These are phyloP conservation scores for Rhizoctonia solani DNA, from an alignment of 1,284 basidiomycete genomes.

Conservation along the genomic window DNA sequence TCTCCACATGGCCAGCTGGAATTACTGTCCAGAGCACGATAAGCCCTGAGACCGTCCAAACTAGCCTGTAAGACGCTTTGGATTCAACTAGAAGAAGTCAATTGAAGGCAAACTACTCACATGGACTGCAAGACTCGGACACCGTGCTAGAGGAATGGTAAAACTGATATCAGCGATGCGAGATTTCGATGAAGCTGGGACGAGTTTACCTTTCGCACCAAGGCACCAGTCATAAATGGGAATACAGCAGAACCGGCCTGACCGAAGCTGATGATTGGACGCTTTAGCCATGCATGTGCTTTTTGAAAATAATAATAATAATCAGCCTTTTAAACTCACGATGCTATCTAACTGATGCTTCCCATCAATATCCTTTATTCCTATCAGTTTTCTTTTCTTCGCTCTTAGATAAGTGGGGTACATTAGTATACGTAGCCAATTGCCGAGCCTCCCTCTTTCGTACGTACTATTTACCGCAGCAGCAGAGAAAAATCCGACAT, in stretches of 20 bases:
- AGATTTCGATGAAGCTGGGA: neutral
- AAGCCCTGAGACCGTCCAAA: neutral
- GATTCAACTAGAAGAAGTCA: neutral
- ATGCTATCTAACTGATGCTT: neutral
- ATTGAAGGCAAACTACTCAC: neutral
- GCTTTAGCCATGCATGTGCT: neutral
- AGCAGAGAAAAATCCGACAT: slow-evolving; percentile 43
- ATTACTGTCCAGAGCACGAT: slow-evolving; percentile 4
- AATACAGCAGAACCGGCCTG: neutral
- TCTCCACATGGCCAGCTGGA: too few relatives aligned
- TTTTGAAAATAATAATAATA: too few relatives aligned
- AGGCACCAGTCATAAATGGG: neutral
- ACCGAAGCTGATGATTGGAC: neutral
- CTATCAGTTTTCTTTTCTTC: neutral
- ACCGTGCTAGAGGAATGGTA: neutral
- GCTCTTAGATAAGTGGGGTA: neutral
- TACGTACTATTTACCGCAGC: neutral
- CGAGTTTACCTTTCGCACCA: slow-evolving; percentile 3
- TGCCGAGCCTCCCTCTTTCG: slow-evolving; percentile 16
- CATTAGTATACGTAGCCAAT: neutral
- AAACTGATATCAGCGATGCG: neutral
- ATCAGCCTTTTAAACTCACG: neutral
- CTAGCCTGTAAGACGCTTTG: neutral
- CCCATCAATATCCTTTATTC: neutral
- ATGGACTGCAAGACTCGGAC: neutral